These are phyloP conservation scores for Crithidia bombi DNA, from an alignment of 208 protist genomes.

Conservation along the genomic window DNA sequence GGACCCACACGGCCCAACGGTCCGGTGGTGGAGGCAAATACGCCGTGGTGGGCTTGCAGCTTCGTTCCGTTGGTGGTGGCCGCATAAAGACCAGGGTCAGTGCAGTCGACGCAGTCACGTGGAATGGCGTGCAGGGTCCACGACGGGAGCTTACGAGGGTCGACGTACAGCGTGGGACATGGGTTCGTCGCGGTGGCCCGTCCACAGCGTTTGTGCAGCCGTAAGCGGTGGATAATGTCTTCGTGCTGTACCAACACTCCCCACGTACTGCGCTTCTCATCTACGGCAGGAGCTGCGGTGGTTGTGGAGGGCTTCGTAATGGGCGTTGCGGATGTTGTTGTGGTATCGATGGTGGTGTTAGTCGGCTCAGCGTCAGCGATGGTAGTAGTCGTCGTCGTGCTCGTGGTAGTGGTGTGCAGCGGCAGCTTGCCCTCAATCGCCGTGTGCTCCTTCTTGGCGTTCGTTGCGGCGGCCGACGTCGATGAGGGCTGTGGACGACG, in stretches of 20 bases:
- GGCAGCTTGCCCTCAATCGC: background rate
- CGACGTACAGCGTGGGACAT: no score
- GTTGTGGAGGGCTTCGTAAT: background rate
- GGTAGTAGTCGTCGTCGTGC: background rate
- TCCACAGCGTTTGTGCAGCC: no score
- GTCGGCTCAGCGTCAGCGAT: background rate
- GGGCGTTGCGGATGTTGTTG: background rate
- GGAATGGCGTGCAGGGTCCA: no score
- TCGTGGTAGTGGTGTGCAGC: no score
- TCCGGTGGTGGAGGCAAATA: background rate
- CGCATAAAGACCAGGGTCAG: no score
- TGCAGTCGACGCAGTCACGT: no score
- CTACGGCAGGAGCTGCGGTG: background rate
- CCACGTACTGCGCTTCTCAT: background rate
- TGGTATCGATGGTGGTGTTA: background rate
- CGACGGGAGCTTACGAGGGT: no score
- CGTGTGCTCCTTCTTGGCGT: background rate
- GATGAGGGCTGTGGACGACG: no score
- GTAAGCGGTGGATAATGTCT: no score
- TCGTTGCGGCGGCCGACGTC: background rate
- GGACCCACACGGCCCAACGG: slow-evolving; percentile 10
- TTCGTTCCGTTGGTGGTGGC: no score
- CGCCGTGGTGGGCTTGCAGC: no score
- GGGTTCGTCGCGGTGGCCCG: background rate
- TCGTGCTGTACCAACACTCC: background rate